These are phyloP conservation scores for Pythium rhizo-oryzae DNA, from an alignment of 352 stramenopile species.

Conservation along the genomic window DNA sequence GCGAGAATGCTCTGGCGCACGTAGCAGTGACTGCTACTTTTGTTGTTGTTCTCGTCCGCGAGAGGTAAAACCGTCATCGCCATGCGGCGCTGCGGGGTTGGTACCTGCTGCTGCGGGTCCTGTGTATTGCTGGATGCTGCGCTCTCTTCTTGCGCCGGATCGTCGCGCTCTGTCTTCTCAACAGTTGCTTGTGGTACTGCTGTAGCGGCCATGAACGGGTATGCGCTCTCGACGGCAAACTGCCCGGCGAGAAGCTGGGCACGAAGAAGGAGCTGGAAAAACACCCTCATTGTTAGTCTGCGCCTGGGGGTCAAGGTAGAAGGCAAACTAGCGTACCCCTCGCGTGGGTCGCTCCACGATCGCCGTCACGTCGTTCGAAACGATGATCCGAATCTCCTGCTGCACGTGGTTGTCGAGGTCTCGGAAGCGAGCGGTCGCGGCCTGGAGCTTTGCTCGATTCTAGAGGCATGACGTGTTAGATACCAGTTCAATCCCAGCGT, in stretches of 20 bases:
- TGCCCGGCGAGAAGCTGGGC: conserved; percentile 17
- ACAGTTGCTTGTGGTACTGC: not conserved
- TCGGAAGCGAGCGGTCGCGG: conserved; percentile 53
- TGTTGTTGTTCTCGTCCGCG: not conserved
- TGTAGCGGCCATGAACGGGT: not conserved
- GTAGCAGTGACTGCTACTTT: not conserved
- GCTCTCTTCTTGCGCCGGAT: not conserved
- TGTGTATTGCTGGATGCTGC: not conserved
- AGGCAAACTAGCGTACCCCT: conserved; percentile 32
- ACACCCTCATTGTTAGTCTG: conserved; percentile 2
- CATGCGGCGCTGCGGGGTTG: conserved; percentile 15
- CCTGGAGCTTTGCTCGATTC: conserved; percentile 69
- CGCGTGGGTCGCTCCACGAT: conserved; percentile 41
- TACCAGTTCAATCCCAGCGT: not conserved
- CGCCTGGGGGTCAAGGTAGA: not conserved
- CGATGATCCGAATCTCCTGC: conserved; percentile 42
- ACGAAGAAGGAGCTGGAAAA: conserved; percentile 20
- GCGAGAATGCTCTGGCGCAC: conserved; percentile 20
- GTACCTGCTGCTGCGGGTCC: conserved; percentile 1
- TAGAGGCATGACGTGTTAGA: conserved; percentile 21
- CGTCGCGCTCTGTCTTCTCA: not conserved
- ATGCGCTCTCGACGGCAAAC: conserved; percentile 4
- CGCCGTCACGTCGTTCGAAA: conserved; percentile 41
- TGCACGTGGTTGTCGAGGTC: conserved; percentile 64
- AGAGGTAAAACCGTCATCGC: conserved; percentile 21